Percentiles rank a stretch among this genome's conserved stretches.
These are phyloP conservation scores for Clathrospora elynae DNA, from an alignment of 2,329 filamentous ascomycete species.

Conservation along the genomic window DNA sequence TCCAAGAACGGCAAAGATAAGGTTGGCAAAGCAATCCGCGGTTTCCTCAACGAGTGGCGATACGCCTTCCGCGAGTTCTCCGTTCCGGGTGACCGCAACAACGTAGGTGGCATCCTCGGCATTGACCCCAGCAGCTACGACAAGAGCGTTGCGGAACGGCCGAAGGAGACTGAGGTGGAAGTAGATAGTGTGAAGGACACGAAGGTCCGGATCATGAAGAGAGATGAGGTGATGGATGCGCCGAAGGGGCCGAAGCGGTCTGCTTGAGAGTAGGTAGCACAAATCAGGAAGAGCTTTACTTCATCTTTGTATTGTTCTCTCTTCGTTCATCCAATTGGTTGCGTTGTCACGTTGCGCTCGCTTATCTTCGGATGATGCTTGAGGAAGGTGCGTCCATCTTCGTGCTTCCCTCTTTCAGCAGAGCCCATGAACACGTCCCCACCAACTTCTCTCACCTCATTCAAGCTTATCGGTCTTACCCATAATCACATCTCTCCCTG, in stretches of 20 bases:
- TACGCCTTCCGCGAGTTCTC: constrained; percentile 97
- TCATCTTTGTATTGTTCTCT: constrained; percentile 7
- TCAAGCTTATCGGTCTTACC: not conserved
- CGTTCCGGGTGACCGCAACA: constrained; percentile 91
- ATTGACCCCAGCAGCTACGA: constrained; percentile 67
- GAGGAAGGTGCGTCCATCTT: constrained; percentile 18
- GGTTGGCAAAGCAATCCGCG: constrained; percentile 89
- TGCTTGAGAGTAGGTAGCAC: constrained; percentile 37
- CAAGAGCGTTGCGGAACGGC: constrained; percentile 47
- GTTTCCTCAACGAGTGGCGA: constrained; percentile 91
- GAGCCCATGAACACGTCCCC: not conserved
- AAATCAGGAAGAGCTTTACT: constrained; percentile 34
- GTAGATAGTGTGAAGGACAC: constrained; percentile 36
- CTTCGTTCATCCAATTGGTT: too few relatives aligned
- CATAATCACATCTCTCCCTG: not conserved
- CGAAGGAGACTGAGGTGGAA: constrained; percentile 42
- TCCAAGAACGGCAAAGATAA: constrained; percentile 99
- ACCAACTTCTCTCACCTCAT: constrained; percentile 3
- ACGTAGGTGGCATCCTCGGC: constrained; percentile 69
- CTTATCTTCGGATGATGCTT: too few relatives aligned
- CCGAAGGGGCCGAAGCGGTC: constrained; percentile 45
- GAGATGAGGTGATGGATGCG: constrained; percentile 44
- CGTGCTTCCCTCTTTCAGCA: constrained; percentile 16
- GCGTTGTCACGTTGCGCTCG: not conserved
- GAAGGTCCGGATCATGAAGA: constrained; percentile 47